A percentile compares a stretch with the other conserved stretches of the same genome.
These are phyloP conservation scores for Laburnicola sp. DNA, from an alignment of 2,329 filamentous ascomycete genomes.

Conservation along the genomic window DNA sequence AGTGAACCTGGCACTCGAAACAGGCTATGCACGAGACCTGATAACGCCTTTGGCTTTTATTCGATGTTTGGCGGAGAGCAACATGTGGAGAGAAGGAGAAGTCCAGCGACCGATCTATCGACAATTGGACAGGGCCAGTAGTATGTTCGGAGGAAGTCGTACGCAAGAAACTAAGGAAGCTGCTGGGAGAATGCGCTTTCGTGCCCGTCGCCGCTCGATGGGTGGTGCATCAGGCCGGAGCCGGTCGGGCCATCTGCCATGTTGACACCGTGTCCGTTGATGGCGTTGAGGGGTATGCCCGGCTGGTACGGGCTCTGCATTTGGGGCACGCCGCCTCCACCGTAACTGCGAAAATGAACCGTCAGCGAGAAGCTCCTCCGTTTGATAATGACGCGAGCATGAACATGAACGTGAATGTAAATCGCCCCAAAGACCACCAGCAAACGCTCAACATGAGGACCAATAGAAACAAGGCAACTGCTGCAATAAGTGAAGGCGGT, in stretches of 20 bases:
- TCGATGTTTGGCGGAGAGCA: neutral
- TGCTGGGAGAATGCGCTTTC: slow-evolving; percentile 43
- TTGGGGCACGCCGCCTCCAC: slow-evolving; percentile 1
- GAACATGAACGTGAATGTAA: slow-evolving; percentile 10
- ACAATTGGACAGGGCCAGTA: slow-evolving; percentile 3
- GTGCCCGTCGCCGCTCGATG: slow-evolving; percentile 36
- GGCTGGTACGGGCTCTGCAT: slow-evolving; percentile 6
- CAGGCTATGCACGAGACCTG: slow-evolving; percentile 4
- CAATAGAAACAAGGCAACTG: slow-evolving; percentile 24
- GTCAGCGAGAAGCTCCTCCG: slow-evolving; percentile 13
- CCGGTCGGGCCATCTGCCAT: slow-evolving; percentile 31
- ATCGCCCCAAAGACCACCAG: slow-evolving; percentile 1
- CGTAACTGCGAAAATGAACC: neutral
- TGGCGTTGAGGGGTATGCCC: slow-evolving; percentile 10
- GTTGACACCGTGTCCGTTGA: slow-evolving; percentile 28
- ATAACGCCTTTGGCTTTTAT: slow-evolving; percentile 7
- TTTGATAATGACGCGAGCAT: too few relatives aligned
- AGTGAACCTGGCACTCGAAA: slow-evolving; percentile 14
- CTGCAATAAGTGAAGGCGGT: slow-evolving; percentile 34
- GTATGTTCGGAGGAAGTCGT: neutral
- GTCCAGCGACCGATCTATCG: neutral
- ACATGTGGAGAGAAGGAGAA: neutral
- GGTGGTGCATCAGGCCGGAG: neutral
- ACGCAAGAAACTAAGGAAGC: slow-evolving; percentile 18
- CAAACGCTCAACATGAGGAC: slow-evolving; percentile 25